Evolutionary conservation across 1,284 basidiomycete genomes (phyloP).

Genomic region (Waitea zeae): DNA sequence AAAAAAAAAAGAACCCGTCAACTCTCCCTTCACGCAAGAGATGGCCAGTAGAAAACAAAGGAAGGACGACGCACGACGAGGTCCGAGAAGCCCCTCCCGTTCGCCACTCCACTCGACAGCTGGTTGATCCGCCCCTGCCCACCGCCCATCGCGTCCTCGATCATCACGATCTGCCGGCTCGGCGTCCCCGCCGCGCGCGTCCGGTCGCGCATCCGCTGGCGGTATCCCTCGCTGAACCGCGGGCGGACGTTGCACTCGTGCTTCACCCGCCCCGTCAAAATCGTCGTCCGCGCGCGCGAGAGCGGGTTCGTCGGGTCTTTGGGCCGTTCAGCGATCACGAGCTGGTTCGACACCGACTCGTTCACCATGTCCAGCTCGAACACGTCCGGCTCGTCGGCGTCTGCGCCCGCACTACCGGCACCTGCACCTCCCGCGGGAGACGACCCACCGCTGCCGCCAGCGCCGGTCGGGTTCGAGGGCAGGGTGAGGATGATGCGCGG

Average conservation of each 20-base stretch:
- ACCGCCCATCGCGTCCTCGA: constrained; percentile 31
- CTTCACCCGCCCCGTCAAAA: constrained; percentile 55
- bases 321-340: constrained; percentile 59
- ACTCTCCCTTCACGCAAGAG: no score
- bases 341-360: constrained; percentile 57
- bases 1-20: no score
- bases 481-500: constrained; percentile 53
- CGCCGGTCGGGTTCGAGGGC: constrained; percentile 30
- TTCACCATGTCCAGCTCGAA: constrained; percentile 70
- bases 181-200: constrained; percentile 44
- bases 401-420: constrained; percentile 8
- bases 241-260: constrained; percentile 59
- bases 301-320: constrained; percentile 32
- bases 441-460: neutral
- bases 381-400: constrained; percentile 30
- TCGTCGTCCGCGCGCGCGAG: constrained; percentile 45
- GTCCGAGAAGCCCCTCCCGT: constrained; percentile 26
- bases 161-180: constrained; percentile 36
- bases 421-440: neutral
- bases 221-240: constrained; percentile 41
- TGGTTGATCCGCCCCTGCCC: constrained; percentile 54
- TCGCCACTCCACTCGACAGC: constrained; percentile 20
- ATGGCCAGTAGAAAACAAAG: no score
- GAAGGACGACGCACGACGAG: constrained; percentile 50
- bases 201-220: constrained; percentile 45